Conservation (phyloP, 768 basidiomycete genomes). For the Lyophyllum semitale region DNA sequence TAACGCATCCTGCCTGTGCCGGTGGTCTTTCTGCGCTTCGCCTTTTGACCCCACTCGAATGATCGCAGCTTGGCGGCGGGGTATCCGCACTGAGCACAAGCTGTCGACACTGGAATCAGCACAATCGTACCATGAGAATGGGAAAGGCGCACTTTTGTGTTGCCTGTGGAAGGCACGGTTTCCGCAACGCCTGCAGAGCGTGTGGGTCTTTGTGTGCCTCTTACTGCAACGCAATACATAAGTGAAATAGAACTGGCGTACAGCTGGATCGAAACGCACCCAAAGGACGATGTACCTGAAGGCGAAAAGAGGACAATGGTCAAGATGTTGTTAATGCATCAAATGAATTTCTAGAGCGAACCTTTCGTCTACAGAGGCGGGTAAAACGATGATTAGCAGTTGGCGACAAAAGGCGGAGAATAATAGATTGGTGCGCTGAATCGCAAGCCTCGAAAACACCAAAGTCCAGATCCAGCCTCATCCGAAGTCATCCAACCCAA, state of each 20-base stretch:
- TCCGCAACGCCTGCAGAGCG: conserved; percentile 96
- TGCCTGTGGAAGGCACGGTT: conserved; percentile 96
- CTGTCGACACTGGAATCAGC: conserved; percentile 39
- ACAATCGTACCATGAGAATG: neutral
- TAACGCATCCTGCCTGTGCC: conserved; percentile 95
- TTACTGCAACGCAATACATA: conserved; percentile 59
- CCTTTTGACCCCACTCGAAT: conserved; percentile 98
- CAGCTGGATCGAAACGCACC: conserved; percentile 51
- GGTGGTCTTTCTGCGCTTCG: conserved; percentile 99
- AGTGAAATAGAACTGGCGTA: neutral
- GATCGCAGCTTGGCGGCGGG: conserved; percentile 94
- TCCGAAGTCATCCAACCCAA: conserved; percentile 27
- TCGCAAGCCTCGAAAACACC: conserved; percentile 3
- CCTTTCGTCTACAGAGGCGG: conserved; percentile 75
- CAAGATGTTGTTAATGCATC: neutral
- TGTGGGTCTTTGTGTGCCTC: conserved; percentile 96
- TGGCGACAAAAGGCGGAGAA: neutral
- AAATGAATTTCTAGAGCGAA: conserved; percentile 39
- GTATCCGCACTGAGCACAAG: conserved; percentile 95
- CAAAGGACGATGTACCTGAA: conserved; percentile 94
- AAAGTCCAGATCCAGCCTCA: conserved; percentile 10
- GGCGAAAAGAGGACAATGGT: conserved; percentile 2
- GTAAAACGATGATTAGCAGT: conserved; percentile 22
- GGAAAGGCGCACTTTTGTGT: conserved; percentile 79
- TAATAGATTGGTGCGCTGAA: neutral